These are phyloP conservation scores for Candida neerlandica DNA, from an alignment of 1,139 yeast genomes.

Conservation along the genomic window DNA sequence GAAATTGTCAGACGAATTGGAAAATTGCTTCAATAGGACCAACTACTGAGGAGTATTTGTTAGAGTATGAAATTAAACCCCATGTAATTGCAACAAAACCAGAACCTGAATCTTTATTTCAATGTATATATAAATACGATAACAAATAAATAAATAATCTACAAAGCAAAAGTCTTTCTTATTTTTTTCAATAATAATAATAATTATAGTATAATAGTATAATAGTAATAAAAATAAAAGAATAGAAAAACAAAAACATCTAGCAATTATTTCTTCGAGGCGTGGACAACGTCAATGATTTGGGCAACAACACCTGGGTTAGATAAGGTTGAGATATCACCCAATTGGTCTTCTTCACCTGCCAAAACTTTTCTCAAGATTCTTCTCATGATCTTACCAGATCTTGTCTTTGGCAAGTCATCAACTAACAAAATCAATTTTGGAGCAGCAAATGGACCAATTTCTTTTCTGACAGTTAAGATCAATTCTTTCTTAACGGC, in stretches of 20 bases:
- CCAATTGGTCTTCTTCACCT: conserved; percentile 77
- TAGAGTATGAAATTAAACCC: conserved; percentile 54
- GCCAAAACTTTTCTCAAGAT: conserved; percentile 76
- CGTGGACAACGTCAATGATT: conserved; percentile 61
- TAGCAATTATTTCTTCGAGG: conserved; percentile 21
- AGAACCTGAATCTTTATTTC: conserved; percentile 59
- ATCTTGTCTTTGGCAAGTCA: conserved; percentile 81
- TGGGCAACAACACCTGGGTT: conserved; percentile 72
- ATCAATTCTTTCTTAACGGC: conserved; percentile 70
- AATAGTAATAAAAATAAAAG: conserved; percentile 2
- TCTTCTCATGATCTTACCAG: conserved; percentile 85
- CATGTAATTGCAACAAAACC: conserved; percentile 73
- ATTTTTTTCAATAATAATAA: conserved; percentile 1
- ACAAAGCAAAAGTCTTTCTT: neutral
- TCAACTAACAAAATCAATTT: conserved; percentile 70
- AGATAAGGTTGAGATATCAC: conserved; percentile 76
- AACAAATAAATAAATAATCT: conserved; percentile 3
- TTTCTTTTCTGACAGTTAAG: conserved; percentile 74
- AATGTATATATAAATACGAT: conserved; percentile 29
- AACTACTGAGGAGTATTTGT: conserved; percentile 73
- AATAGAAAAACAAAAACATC: neutral
- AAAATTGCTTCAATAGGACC: conserved; percentile 90
- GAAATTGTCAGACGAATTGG: conserved; percentile 16
- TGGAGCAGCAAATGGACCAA: conserved; percentile 86
- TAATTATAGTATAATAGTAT: neutral